Percentiles rank a stretch among this genome's conserved stretches.
These are phyloP conservation scores for Cornus controversa DNA, from an alignment of 148 eudicot species.

Conservation along the genomic window DNA sequence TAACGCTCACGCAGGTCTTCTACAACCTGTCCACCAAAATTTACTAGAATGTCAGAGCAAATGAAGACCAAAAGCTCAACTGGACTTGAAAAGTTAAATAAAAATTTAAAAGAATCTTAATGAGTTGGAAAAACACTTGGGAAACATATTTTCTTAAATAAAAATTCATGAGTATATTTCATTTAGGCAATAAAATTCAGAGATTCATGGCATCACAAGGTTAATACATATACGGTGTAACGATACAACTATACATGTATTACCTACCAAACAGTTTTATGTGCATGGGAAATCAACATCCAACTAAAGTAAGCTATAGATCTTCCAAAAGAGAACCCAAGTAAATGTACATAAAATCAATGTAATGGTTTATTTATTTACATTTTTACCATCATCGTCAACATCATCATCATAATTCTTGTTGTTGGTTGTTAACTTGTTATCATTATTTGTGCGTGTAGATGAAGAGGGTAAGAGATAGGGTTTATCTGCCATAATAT, in stretches of 20 bases:
- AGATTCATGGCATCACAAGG: not conserved
- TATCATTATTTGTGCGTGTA: too few species aligned
- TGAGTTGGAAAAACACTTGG: not conserved
- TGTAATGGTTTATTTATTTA: not conserved
- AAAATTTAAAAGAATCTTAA: not conserved
- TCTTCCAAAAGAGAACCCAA: not conserved
- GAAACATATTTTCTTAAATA: too few species aligned
- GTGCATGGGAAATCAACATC: not conserved
- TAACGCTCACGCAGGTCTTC: constrained; percentile 81
- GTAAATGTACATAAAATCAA: not conserved
- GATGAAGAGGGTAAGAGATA: too few species aligned
- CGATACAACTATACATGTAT: not conserved
- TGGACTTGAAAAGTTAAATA: not conserved
- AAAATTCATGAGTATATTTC: not conserved
- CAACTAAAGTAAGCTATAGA: not conserved
- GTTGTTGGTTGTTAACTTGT: too few species aligned
- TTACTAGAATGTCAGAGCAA: constrained; percentile 10
- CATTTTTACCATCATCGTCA: too few species aligned
- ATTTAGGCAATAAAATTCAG: not conserved
- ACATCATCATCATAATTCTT: too few species aligned
- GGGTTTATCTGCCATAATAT: not conserved
- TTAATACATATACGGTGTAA: not conserved
- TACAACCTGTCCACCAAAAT: constrained; percentile 41
- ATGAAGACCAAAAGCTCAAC: not conserved
- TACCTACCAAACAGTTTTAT: not conserved